Base-by-base conservation (phyloP, 768 basidiomycete genomes). In the Hebeloma cylindrosporum region DNA sequence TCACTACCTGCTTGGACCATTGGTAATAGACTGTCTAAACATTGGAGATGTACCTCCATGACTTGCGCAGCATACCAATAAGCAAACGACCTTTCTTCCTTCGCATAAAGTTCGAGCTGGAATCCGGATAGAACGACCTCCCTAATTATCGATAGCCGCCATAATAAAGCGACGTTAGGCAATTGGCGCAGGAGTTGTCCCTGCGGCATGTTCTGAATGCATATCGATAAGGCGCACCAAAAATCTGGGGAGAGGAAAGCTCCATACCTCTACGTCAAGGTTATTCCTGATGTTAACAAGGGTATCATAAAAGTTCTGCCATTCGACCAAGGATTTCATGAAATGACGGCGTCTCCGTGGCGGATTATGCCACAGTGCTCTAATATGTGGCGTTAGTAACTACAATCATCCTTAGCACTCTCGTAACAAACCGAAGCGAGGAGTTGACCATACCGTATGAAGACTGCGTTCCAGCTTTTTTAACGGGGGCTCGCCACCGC, bases 81-180 rank as follows among this genome's bases (percentile, higher is more conserved):
- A 2, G 88, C 83, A 49, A 88, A 79, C 0, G 83, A 69, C 25
- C 69, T 76, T 57, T 93, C 90, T 31, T 85, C 77, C 1, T 72
- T 61, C 16, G 78, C 70, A 54, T 90, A 88, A 5, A 93, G 61
- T 33, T 87, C 84, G 16, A 90, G 62, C 60, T 91, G 87, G 50
- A 88, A 85, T 2, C 86, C 90, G 1, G 87, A 83, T 32, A 84
- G 67, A 4, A 90, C 62, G 10, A 93, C 70, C 51, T 92, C 87
- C 28, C 79, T 75, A 3, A 87, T 71, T 7, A 74, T 64, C 4
- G 75, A 66, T 13, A 88, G 61, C 32, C 87, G 75, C 73, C 80
- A 81, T n/a, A 77, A 43, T 3, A 82, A 64, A 3, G 79, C 72
- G 0, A 70, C 70, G 5, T 70, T 62, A 1, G 79, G 77, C 6